phyloP scores from a whole-genome alignment of 192 early-diverging fungal species.

The Umbelopsis vinacea region DNA sequence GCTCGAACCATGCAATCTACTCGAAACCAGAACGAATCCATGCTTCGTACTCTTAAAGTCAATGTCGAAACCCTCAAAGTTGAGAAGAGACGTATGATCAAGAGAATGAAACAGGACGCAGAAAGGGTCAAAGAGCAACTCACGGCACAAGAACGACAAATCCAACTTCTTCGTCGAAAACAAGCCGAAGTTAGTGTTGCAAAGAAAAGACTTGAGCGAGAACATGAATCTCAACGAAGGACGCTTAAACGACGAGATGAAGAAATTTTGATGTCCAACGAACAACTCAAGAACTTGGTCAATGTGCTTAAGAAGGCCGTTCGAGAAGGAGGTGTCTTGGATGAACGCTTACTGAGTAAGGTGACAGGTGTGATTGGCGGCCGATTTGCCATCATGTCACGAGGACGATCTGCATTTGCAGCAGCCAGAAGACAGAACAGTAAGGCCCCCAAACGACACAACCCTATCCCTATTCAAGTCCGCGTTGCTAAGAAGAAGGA shows the following conservation, averaged over 20 bases:
- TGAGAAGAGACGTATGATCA: conserved; percentile 78
- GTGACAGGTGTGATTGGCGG: conserved; percentile 41
- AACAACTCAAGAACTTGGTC: conserved; percentile 53
- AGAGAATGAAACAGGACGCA: conserved; percentile 72
- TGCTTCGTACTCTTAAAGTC: conserved; percentile 63
- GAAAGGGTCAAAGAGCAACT: conserved; percentile 64
- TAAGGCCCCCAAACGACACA: conserved; percentile 34
- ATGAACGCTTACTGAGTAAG: conserved; percentile 33
- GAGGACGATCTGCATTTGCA: conserved; percentile 33
- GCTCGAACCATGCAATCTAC: conserved; percentile 52
- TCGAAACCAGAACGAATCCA: conserved; percentile 59
- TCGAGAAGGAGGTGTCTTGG: conserved; percentile 38
- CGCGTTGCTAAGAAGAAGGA: conserved; percentile 55
- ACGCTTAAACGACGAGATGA: conserved; percentile 62
- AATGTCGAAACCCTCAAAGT: conserved; percentile 74
- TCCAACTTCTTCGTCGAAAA: conserved; percentile 60
- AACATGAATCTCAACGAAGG: conserved; percentile 56
- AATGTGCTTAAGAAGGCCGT: conserved; percentile 52
- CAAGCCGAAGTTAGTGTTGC: conserved; percentile 55
- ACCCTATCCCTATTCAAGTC: conserved; percentile 31
- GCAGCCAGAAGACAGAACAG: conserved; percentile 23
- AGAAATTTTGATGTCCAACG: conserved; percentile 47
- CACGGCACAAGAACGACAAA: conserved; percentile 57
- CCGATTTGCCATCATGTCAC: conserved; percentile 41
- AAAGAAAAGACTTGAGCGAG: conserved; percentile 56